Base-by-base conservation (phyloP, 306 rosid genomes). In the Malus sylvestris region DNA sequence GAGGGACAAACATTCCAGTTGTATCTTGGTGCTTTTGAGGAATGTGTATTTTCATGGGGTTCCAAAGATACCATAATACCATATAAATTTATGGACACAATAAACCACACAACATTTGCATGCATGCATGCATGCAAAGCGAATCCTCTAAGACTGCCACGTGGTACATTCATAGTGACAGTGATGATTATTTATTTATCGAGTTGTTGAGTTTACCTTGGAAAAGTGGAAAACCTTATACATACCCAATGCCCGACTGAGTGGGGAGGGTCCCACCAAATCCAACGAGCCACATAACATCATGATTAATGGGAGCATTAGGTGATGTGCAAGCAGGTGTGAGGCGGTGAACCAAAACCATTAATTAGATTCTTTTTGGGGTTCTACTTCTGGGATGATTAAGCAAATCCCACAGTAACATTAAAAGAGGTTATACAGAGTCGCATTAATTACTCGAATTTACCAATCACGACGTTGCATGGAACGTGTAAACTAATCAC, bases 11-110 rank as follows among this genome's bases (percentile, higher is more conserved):
- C 97, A 94, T 92, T 92, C 96, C 93, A 89, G 97, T 87, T 92
- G 96, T 88, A 81, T 85, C 87, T 90, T 77, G 96, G 81, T 92
- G 91, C 98, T 95, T 95, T 95, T 92, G 98, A 92, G 97, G 95
- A 84, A 83, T 72, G 85, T 69, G 80, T 67, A 52, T 78, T 38
- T 60, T 58, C 67, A 30, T 70, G 70, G 33, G 70, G 70, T 85
- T 82, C 91, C 91, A 84, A 85, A 74, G 94, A 84, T 83, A 38
- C 9, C 78, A 80, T 80, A 74, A 81, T 80, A 78, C 79, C 45
- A 44, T 4, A 19, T 19, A 10, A 66, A 33, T 65, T 65, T 65
- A 6, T 14, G 42, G 68, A 33, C 15, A 63, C 68, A 15, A 63
- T 30, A 33, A 35, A 9, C 45, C 66, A 27, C 68, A 38, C 63